A percentile compares a stretch with the other conserved stretches of the same genome.
phyloP scores from a whole-genome alignment of 129 eudicot genomes.

The Tagetes erecta region DNA sequence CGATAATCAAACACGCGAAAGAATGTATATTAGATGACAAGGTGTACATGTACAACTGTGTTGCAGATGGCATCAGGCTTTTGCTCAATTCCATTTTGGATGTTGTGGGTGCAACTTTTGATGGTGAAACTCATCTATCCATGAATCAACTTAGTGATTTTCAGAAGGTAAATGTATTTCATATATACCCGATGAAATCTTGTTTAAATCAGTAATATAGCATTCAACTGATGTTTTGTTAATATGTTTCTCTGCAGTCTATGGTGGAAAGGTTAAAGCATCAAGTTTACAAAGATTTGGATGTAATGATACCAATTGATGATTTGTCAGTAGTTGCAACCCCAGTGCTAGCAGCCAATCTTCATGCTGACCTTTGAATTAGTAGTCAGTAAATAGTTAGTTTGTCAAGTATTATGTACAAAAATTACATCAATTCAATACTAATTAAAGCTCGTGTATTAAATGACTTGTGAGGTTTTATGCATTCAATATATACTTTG shows the following conservation, averaged over 20 bases:
- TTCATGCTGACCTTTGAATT: conserved; percentile 18
- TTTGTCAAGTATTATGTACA: neutral
- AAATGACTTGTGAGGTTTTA: neutral
- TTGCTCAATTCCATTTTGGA: conserved; percentile 55
- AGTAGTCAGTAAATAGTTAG: neutral
- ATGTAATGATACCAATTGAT: conserved; percentile 30
- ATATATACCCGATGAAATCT: neutral
- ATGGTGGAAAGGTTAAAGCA: conserved; percentile 50
- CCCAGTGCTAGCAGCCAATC: conserved; percentile 35
- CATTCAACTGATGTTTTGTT: conserved; percentile 2
- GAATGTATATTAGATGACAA: conserved; percentile 53
- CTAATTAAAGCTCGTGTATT: neutral
- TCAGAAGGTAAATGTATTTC: conserved; percentile 59
- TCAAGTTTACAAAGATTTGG: conserved; percentile 36
- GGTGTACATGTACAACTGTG: conserved; percentile 40
- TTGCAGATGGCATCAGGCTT: conserved; percentile 42
- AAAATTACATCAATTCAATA: neutral
- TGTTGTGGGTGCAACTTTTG: conserved; percentile 62
- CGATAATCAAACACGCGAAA: conserved; percentile 56
- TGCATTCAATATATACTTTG: neutral
- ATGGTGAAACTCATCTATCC: conserved; percentile 48
- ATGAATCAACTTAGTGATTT: conserved; percentile 39
- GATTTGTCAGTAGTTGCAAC: conserved; percentile 38
- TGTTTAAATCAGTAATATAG: neutral
- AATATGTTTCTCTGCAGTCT: conserved; percentile 34